Base-by-base conservation (phyloP, 306 rosid species). In the Dryas drummondii region DNA sequence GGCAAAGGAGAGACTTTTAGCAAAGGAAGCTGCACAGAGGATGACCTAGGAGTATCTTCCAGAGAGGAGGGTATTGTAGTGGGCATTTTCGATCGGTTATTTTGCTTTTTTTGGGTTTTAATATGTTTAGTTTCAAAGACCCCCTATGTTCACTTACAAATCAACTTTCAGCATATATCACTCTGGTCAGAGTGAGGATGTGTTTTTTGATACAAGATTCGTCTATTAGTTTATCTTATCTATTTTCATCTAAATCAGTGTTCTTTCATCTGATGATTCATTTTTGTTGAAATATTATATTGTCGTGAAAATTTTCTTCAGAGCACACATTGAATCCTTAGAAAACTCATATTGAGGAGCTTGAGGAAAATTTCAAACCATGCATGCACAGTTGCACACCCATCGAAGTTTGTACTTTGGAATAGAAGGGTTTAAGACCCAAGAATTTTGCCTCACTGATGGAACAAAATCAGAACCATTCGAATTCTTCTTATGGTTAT, bases 21-120 rank as follows among this genome's bases (percentile, higher is more conserved):
- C 97, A 37, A 89, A 91, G 82, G 97, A 91, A 83, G 94, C 93
- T 2, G 96, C 97, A 0, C 91, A 91, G 76, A 89, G 96, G 79
- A 66, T 89, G 90, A 9, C 84, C 16, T 87, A 80, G 32, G 79
- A 58, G 68, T 63, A 1, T 41, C 50, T 9, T 63, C 68, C 50
- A 41, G 12, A 9, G 50, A 27, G 56, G 5, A n/a, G 56, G 9
- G 64, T 40, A 22, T 1, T 5, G 68, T 63, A 26, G 12, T 4
- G 7, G 49, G 4, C 13, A 16, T 42, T 63, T 41, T 17, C 27
- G 1, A 7, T 63, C 3, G 0, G 66, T 61, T 9, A 3, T 16
- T 63, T 8, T 5, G 32, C 9, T 3, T n/a, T 55, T 2, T 63
- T 63, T 41, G 13, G 12, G 27, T 0, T 15, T 11, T 63, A 16